Evolutionary conservation across 768 basidiomycete species (phyloP).

Genomic region (Phlebiopsis gigantea): DNA sequence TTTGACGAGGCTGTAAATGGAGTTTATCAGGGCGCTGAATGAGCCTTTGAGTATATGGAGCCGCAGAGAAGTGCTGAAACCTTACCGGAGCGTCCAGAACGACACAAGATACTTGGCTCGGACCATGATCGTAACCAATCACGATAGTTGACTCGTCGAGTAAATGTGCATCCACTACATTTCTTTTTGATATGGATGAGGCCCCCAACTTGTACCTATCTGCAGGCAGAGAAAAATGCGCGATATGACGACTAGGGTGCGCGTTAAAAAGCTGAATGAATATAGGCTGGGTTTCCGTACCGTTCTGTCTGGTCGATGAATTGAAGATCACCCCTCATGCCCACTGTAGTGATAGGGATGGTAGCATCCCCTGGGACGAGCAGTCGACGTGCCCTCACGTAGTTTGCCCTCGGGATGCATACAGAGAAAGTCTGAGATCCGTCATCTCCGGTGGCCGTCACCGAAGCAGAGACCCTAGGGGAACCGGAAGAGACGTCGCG

Average conservation of each 20-base stretch:
- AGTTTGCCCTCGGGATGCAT: constrained; percentile 20
- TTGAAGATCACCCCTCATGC: constrained; percentile 26
- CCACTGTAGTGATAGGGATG: constrained; percentile 19
- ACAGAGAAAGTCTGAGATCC: constrained; percentile 7
- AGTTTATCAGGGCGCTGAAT: constrained; percentile 14
- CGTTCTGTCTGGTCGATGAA: constrained; percentile 20
- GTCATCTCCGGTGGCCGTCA: neutral
- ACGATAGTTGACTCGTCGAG: constrained; percentile 33
- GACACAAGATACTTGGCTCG: constrained; percentile 38
- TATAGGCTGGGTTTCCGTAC: constrained; percentile 11
- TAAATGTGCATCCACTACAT: constrained; percentile 43
- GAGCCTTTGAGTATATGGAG: constrained; percentile 1
- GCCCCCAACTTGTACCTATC: constrained; percentile 1
- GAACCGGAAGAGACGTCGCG: no score
- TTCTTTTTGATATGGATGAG: constrained; percentile 21
- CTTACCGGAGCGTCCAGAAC: constrained; percentile 23
- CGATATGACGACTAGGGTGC: constrained; percentile 16
- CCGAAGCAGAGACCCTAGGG: neutral
- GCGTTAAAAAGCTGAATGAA: constrained; percentile 4
- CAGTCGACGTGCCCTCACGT: constrained; percentile 22
- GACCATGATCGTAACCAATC: constrained; percentile 37
- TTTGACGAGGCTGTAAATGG: no score
- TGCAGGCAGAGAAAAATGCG: constrained; percentile 16
- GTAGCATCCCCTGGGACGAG: constrained; percentile 15
- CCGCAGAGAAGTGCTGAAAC: neutral